Percentiles rank a stretch among this genome's conserved stretches.
These are phyloP conservation scores for Pilobolus umbonatus DNA, from an alignment of 192 early-diverging fungal genomes.

Conservation along the genomic window DNA sequence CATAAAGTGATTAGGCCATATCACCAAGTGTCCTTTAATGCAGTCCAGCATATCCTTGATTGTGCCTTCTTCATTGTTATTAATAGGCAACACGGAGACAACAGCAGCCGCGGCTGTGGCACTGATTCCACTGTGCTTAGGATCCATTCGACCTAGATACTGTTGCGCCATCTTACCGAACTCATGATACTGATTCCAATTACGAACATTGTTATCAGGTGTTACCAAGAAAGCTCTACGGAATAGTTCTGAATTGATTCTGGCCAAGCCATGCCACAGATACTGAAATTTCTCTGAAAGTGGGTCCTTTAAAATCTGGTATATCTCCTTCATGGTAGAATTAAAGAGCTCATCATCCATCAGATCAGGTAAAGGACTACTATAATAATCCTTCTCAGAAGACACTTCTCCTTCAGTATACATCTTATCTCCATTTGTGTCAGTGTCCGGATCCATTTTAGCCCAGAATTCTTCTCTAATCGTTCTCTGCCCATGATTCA, in stretches of 20 bases:
- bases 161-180: slow-evolving; percentile 30
- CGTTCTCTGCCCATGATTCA: too few species aligned
- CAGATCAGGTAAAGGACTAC: neutral
- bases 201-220: slow-evolving; percentile 73
- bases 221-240: slow-evolving; percentile 71
- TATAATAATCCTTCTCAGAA: neutral
- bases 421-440: slow-evolving; percentile 18
- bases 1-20: slow-evolving; percentile 35
- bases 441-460: slow-evolving; percentile 13
- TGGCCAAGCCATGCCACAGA: slow-evolving; percentile 57
- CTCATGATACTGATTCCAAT: slow-evolving; percentile 47
- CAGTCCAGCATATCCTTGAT: slow-evolving; percentile 3
- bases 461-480: slow-evolving; percentile 16
- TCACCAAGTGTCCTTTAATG: slow-evolving; percentile 35
- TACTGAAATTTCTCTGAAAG: slow-evolving; percentile 52
- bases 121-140: slow-evolving; percentile 5
- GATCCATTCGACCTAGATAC: slow-evolving; percentile 7
- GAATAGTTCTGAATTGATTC: slow-evolving; percentile 58
- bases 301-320: slow-evolving; percentile 55
- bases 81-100: neutral
- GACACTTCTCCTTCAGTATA: neutral
- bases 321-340: neutral
- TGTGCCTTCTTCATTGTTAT: neutral
- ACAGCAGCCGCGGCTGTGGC: slow-evolving; percentile 1
- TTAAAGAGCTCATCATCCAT: neutral